phyloP scores from a whole-genome alignment of 106 monocot species.

The Vanilla planifolia region DNA sequence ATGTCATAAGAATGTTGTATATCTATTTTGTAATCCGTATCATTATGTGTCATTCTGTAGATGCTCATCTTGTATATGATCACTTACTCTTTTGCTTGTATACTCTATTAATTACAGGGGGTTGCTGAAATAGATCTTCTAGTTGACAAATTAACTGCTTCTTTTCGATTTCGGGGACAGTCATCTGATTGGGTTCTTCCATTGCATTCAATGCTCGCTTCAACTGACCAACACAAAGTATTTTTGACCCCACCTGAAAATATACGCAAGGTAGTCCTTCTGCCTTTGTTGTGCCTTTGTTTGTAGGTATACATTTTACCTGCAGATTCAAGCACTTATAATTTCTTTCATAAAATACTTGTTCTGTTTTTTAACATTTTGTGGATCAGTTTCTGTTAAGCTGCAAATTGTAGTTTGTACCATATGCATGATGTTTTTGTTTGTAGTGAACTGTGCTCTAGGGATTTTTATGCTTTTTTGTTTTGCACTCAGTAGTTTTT shows the following conservation, averaged over 20 bases:
- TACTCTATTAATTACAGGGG: constrained; percentile 35
- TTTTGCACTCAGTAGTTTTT: too few relatives aligned
- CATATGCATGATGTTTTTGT: too few relatives aligned
- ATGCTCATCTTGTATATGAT: neutral
- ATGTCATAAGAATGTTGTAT: constrained; percentile 14
- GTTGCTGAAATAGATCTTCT: constrained; percentile 88
- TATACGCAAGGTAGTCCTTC: constrained; percentile 61
- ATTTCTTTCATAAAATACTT: too few relatives aligned
- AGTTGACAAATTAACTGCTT: constrained; percentile 69
- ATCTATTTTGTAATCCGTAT: neutral
- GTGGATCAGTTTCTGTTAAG: too few relatives aligned
- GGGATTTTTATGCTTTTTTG: too few relatives aligned
- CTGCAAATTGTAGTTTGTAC: too few relatives aligned
- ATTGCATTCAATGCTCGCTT: constrained; percentile 88
- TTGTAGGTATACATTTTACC: constrained; percentile 1
- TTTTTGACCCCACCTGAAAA: constrained; percentile 77
- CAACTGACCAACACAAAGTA: constrained; percentile 75
- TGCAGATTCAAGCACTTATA: neutral
- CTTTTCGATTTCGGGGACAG: constrained; percentile 62
- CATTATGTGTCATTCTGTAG: neutral
- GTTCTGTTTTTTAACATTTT: too few relatives aligned
- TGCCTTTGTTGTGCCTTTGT: neutral
- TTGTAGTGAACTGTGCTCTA: too few relatives aligned
- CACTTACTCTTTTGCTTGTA: constrained; percentile 1
- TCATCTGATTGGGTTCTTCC: constrained; percentile 94